Base-by-base conservation (phyloP, 75 land plant species). In the Cunninghamia lanceolata region DNA sequence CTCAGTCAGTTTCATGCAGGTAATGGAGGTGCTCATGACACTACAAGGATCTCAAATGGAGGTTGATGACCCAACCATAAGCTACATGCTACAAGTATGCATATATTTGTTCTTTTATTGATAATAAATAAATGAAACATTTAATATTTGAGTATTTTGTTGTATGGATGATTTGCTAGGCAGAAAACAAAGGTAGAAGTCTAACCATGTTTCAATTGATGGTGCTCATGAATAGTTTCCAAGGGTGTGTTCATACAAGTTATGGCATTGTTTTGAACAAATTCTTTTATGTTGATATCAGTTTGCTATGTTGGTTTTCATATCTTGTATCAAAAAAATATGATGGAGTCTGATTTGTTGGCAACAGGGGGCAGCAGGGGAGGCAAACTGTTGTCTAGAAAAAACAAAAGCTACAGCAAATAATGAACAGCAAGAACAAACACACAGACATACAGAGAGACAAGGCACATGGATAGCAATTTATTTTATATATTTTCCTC, bases 11-110 rank as follows among this genome's bases (percentile, higher is more conserved):
- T 6, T 43, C 10, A n/a, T 73, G 32, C 75, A 98, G 99, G 99
- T 98, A 53, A 98, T 98, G 99, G 99, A 98, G 79, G 97, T 98
- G 25, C 90, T 98, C 39, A 95, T 98, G 99, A 88, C 89, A 42
- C 87, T 98, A 81, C 99, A 98, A 92, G 99, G 99, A 87, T 90
- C 95, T 79, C 93, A 94, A 46, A 86, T 96, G 93, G 99, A 96
- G 86, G 88, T 94, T 59, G 99, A 98, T 91, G 99, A 98, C 84
- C 99, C 99, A 38, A 98, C 95, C 66, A 95, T 93, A 38, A 98
- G 99, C 90, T 98, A 98, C 87, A 96, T 98, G 99, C 90, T 96
- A 63, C 99, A 98, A 91, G 99, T 95, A 87, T 87, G 91, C 13
- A 56, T 13, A 35, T 9, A 28, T 45, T n/a, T 28, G 32, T 79